These are phyloP conservation scores for Vigna mungo DNA, from an alignment of 306 rosid genomes.

Conservation along the genomic window DNA sequence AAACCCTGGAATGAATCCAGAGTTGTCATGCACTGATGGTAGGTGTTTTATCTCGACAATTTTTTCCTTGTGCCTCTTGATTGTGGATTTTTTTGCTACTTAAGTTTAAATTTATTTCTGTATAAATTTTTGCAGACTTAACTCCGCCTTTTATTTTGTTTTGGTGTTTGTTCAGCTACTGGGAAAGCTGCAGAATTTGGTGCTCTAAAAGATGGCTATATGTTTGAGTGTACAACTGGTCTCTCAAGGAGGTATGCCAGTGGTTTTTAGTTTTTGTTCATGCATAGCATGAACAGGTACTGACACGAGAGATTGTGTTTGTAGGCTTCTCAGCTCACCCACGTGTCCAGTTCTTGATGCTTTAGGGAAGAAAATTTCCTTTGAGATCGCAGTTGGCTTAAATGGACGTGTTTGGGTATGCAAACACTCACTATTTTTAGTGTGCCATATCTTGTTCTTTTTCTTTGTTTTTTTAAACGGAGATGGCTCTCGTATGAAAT, in stretches of 20 bases:
- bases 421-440: slow-evolving; percentile 16
- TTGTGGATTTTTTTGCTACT: not conserved
- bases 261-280: not conserved
- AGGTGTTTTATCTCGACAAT: slow-evolving; percentile 36
- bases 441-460: slow-evolving; percentile 4
- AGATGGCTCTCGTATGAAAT: slow-evolving; percentile 22
- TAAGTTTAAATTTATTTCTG: not conserved
- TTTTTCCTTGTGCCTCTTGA: not conserved
- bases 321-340: slow-evolving; percentile 81
- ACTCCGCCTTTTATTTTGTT: slow-evolving; percentile 22
- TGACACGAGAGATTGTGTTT: slow-evolving; percentile 30
- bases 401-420: slow-evolving; percentile 96
- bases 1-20: slow-evolving; percentile 91
- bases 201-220: slow-evolving; percentile 81
- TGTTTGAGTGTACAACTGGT: slow-evolving; percentile 85
- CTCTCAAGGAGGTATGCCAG: slow-evolving; percentile 77
- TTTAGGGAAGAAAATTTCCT: slow-evolving; percentile 91
- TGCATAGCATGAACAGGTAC: slow-evolving; percentile 31
- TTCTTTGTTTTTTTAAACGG: not conserved
- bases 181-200: slow-evolving; percentile 92
- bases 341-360: slow-evolving; percentile 80
- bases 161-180: slow-evolving; percentile 53
- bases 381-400: slow-evolving; percentile 85
- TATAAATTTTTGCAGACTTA: not conserved
- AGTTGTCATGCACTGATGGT: slow-evolving; percentile 93